Evolutionary conservation across 2,329 filamentous ascomycete genomes (phyloP), one percentile per base, ranked within the genome.

Genomic region (Penicillium sp.): DNA sequence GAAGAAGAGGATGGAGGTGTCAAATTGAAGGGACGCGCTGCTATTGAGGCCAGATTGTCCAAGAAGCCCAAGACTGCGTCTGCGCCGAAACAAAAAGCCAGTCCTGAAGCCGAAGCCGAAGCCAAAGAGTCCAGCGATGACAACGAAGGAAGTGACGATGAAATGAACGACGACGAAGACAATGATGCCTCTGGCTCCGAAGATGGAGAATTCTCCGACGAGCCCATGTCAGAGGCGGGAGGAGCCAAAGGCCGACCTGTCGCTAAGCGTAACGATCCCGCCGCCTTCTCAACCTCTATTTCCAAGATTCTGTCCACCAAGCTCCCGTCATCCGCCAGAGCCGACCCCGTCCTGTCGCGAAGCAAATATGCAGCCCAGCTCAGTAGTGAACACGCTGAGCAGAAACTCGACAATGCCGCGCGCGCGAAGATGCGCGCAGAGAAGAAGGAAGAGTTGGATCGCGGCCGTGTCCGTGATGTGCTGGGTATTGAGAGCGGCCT

Each of bases 261-360:
- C 9, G 61, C 73, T 12, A 97, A 97, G 76, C 87, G 92, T 68
- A 95, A 96, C 74, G 93, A 99, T 72, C 92, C 94, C 2, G 79
- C 82, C 58, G 91, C 90, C 47, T 97, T 99, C 72, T 90, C 93
- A 23, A 95, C 87, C 1, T 96, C 91, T 46, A 90, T 99, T 65
- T 88, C 89, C 62, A 95, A 94, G 73, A 96, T 99, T 69, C 81
- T 99, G 42, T 86, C 85, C 51, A 93, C 90, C 45, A 97, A 97
- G 75, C 81, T 97, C 9, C 87, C 91, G 1, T 85, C 84, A 7
- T 83, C 88, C 29, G 90, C 90, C 68, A 88, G 92, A 23, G 81
- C 86, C 49, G 94, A 99, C 69, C 94, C 94, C 0, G 89, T 99
- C n/a, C 81, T 99, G 3, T 87, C 92, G 6, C 87, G 94, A 65